Base-by-base conservation (phyloP, 148 eudicot species). In the Heliamphora exappendiculata region DNA sequence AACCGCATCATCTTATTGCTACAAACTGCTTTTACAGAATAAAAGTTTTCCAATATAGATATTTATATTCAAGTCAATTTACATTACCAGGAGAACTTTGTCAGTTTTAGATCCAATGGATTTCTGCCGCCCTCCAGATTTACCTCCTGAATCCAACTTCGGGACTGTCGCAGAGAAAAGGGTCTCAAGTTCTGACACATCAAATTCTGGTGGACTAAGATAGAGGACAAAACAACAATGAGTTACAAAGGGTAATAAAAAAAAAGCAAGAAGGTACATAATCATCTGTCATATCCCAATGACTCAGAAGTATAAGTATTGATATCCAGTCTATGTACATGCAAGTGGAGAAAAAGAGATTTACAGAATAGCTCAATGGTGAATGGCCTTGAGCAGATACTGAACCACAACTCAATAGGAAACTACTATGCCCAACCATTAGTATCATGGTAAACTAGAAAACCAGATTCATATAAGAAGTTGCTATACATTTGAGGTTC, bases 181-280 rank as follows among this genome's bases (percentile, higher is more conserved):
- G 62, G 84, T 89, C 89, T 92, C 98, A 51, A 95, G 84, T 87
- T 95, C 98, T 74, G 96, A 85, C 77, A 90, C 90, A 76, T 92
- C 96, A 82, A 95, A 89, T 55, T 95, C 96, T 79, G 96, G 88
- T 49, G 85, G 85, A 76, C 98, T 95, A 80, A 26, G 85, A 73
- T 49, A 58, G 67, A 81, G 39, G 76, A 55, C 45, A 81, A 26
- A 75, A 80, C 79, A 84, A 87, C 86, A 86, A 81, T 80, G 71
- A 31, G 42, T 49, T 66, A 55, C 24, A 67, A 70, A 11, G 60
- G 53, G 67, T 33, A 71, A 70, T 24, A 16, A 22, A 47, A n/a
- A n/a, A 72, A 4, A 51, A 64, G n/a, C 33, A 55, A 60, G 62
- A 34, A 59, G 58, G 29, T 51, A 63, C 14, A 53, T 7, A 72